Evolutionary conservation across 306 rosid species (phyloP), one percentile per base, ranked within the genome.

Genomic region (Styphnolobium japonicum): DNA sequence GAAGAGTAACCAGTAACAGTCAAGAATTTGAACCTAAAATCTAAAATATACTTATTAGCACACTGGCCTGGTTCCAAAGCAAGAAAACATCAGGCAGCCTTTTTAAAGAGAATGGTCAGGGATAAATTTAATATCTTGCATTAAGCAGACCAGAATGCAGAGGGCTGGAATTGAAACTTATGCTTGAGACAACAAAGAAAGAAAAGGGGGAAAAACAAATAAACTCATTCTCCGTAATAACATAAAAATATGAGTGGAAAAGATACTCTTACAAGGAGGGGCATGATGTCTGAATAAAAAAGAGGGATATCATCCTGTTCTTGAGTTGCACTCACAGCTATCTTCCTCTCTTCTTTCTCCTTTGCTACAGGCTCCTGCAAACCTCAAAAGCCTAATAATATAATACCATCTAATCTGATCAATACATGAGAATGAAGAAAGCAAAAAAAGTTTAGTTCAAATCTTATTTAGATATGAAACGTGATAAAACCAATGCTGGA

Each of bases 261-360:
- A 8, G 34, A 55, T 42, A 1, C 4, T 71, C 92, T 90, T 90
- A 95, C 99, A 18, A 93, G 94, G 76, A 95, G 94, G 10, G 98
- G 99, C 97, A 95, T 87, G 71, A 89, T 63, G 73, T 95, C 99
- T 62, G 99, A 90, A 87, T 95, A 95, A 82, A 95, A 95, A 62
- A 95, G 92, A 62, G 97, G 71, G 62, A 84, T 87, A 18, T 95
- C 99, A 53, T 95, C 97, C 29, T 86, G 87, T 75, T 84, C 98
- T 43, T 69, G 60, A 71, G 71, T 6, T 18, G 65, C 33, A 48
- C 67, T 76, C 58, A 25, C 31, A 6, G 46, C 43, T 46, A 60
- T 72, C 55, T 81, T 88, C 71, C 36, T 84, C 61, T 95, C 98
- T 87, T 92, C 98, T 83, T 84, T 87, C 83, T 82, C 96, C 85